Conservation (phyloP, 768 basidiomycete genomes). For the Pleurotus salmoneostramineus region DNA sequence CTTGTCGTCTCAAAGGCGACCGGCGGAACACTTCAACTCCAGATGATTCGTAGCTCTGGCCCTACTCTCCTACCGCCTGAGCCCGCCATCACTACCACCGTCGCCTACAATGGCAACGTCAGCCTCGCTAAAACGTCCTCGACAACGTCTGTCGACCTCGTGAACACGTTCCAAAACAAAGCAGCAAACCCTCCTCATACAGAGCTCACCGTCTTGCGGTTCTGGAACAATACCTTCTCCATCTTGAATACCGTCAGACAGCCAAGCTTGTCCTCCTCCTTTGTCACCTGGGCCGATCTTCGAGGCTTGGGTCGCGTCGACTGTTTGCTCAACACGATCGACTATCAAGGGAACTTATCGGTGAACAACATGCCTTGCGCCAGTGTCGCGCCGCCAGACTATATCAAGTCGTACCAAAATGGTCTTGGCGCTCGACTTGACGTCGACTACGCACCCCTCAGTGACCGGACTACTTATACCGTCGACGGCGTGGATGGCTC, state of each 20-base stretch:
- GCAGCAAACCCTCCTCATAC: background rate
- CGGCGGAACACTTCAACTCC: background rate
- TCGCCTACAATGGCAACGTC: conserved; percentile 9
- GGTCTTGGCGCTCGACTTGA: conserved; percentile 5
- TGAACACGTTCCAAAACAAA: conserved; percentile 4
- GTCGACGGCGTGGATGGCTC: background rate
- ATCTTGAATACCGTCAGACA: background rate
- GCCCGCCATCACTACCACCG: background rate
- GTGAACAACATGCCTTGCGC: conserved; percentile 1
- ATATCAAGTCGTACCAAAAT: conserved; percentile 4
- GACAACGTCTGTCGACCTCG: conserved; percentile 5
- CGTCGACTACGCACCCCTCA: background rate
- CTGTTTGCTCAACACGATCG: background rate
- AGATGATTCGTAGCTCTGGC: background rate
- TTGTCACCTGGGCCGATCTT: background rate
- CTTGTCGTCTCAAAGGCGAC: background rate
- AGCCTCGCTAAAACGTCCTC: conserved; percentile 5
- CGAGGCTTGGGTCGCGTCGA: background rate
- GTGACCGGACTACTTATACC: background rate
- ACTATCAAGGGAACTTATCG: background rate
- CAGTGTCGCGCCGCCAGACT: conserved; percentile 6
- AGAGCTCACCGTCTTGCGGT: background rate
- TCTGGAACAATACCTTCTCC: background rate
- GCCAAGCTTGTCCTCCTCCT: background rate
- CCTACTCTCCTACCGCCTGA: background rate